A percentile compares a stretch with the other conserved stretches of the same genome.
These are phyloP conservation scores for Halenospora varia DNA, from an alignment of 495 filamentous ascomycete genomes.

Conservation along the genomic window DNA sequence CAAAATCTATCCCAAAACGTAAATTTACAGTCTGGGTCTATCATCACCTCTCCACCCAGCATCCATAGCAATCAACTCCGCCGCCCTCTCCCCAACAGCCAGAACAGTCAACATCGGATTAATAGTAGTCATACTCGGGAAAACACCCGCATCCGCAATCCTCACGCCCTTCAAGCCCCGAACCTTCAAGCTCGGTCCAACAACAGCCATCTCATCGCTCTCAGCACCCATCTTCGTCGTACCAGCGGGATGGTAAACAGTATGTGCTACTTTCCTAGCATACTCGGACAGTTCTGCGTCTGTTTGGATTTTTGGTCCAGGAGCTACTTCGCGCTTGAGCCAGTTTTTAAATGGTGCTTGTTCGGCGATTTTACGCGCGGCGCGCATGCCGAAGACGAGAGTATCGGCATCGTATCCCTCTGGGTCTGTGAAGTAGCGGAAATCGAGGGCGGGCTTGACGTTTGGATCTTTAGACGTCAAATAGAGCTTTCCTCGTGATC, in stretches of 20 bases:
- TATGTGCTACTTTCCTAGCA: slow-evolving; percentile 70
- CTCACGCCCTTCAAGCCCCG: slow-evolving; percentile 48
- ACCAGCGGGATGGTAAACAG: slow-evolving; percentile 81
- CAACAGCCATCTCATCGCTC: slow-evolving; percentile 56
- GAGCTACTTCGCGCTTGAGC: slow-evolving; percentile 76
- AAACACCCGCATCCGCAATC: slow-evolving; percentile 57
- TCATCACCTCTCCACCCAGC: slow-evolving; percentile 27
- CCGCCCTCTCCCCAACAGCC: slow-evolving; percentile 60
- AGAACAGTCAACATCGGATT: slow-evolving; percentile 64
- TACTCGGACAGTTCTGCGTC: slow-evolving; percentile 74
- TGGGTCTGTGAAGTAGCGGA: slow-evolving; percentile 83
- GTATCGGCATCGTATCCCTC: slow-evolving; percentile 80
- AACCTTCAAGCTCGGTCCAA: slow-evolving; percentile 52
- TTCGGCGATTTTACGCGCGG: slow-evolving; percentile 65
- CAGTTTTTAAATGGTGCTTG: slow-evolving; percentile 71
- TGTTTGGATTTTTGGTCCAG: slow-evolving; percentile 60
- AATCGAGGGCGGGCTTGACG: slow-evolving; percentile 78
- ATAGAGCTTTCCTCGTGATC: slow-evolving; percentile 69
- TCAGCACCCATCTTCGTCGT: slow-evolving; percentile 84
- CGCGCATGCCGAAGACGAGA: slow-evolving; percentile 71
- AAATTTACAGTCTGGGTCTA: slow-evolving; percentile 13
- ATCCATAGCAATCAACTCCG: slow-evolving; percentile 54
- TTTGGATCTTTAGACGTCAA: slow-evolving; percentile 65
- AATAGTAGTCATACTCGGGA: slow-evolving; percentile 55
- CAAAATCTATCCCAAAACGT: neutral